Conservation (phyloP, 2,329 filamentous ascomycete species). For the Podosphaera fusca region DNA sequence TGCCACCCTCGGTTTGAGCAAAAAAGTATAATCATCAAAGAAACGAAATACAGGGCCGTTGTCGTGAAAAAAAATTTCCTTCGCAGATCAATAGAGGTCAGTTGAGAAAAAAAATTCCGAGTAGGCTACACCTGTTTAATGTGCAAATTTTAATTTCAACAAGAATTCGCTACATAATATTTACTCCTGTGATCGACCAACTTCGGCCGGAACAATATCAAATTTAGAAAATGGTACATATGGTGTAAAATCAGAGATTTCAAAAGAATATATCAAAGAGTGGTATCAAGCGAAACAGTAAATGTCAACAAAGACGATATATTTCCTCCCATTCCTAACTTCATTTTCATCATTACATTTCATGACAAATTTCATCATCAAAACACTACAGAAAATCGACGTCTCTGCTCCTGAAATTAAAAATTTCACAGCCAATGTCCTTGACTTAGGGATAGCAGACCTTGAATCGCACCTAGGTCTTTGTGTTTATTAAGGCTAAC, state of each 20-base stretch:
- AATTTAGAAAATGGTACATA: not conserved
- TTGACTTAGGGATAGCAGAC: conserved; percentile 70
- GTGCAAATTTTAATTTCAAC: too few species aligned
- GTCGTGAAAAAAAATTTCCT: too few species aligned
- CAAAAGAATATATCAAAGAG: not conserved
- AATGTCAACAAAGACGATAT: not conserved
- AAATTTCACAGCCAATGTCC: conserved; percentile 49
- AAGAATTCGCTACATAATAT: too few species aligned
- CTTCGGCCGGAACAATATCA: not conserved
- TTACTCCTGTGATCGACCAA: too few species aligned
- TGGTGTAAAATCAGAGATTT: not conserved
- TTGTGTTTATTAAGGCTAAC: conserved; percentile 48
- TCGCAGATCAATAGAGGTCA: too few species aligned
- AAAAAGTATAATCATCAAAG: too few species aligned
- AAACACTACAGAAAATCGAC: not conserved
- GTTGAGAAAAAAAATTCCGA: too few species aligned
- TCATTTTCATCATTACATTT: not conserved
- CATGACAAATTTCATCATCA: too few species aligned
- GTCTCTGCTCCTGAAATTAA: not conserved
- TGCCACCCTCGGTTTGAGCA: too few species aligned
- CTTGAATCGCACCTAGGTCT: conserved; percentile 74
- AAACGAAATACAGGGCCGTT: too few species aligned
- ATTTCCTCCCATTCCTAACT: not conserved
- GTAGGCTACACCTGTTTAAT: too few species aligned
- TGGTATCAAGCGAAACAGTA: not conserved